Conservation (phyloP, 1,284 basidiomycete genomes). For the Sporisorium iseilematis-ciliati region DNA sequence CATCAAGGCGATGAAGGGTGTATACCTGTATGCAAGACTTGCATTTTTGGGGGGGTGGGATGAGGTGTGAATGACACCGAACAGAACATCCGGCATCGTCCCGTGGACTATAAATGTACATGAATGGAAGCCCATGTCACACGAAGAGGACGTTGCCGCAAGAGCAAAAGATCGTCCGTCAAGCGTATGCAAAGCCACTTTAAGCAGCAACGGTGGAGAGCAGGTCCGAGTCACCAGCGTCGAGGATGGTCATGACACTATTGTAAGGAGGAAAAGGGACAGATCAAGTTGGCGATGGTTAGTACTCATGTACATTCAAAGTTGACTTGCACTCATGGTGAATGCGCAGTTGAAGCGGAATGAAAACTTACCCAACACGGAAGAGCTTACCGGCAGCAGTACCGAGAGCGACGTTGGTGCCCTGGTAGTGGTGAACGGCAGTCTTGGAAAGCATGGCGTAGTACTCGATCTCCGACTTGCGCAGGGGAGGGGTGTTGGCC, state of each 20-base stretch:
- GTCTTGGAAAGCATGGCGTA: constrained; percentile 99
- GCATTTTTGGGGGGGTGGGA: constrained; percentile 34
- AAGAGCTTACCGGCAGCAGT: constrained; percentile 99
- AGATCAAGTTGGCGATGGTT: neutral
- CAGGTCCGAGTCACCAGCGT: constrained; percentile 97
- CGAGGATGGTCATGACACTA: constrained; percentile 92
- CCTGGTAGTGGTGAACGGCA: constrained; percentile 90
- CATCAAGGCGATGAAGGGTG: neutral
- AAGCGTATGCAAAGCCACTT: constrained; percentile 26
- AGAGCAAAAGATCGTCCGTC: constrained; percentile 24
- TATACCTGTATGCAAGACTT: constrained; percentile 28
- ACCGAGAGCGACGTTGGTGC: constrained; percentile 96
- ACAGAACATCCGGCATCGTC: constrained; percentile 1
- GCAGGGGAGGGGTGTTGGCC: constrained; percentile 97
- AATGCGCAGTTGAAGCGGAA: too few species aligned
- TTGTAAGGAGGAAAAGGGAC: neutral
- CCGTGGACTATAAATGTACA: constrained; percentile 7
- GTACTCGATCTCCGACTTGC: constrained; percentile 99
- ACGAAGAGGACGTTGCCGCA: constrained; percentile 28
- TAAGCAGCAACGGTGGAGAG: constrained; percentile 70
- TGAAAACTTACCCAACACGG: constrained; percentile 86
- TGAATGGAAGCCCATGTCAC: constrained; percentile 15
- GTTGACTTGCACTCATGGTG: too few species aligned
- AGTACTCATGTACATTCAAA: constrained; percentile 8
- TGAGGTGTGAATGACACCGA: constrained; percentile 8